Base-by-base conservation (phyloP, 306 rosid species). In the Cucumis hystrix region DNA sequence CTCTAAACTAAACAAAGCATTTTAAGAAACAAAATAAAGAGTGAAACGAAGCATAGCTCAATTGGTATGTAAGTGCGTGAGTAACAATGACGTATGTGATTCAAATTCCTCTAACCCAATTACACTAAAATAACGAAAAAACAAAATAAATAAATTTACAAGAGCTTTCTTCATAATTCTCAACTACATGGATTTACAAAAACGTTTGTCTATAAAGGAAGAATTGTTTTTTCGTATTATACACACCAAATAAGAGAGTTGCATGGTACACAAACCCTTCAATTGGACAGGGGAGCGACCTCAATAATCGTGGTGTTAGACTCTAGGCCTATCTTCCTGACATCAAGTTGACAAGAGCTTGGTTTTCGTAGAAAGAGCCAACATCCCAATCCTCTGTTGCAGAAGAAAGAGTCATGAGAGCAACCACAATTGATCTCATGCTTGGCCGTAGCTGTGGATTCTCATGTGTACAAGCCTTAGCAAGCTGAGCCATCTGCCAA, bases 371-470 rank as follows among this genome's bases (percentile, higher is more conserved):
- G 82, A 91, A 83, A 43, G 93, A 86, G 49, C 91, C 89, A 2
- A 90, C 84, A 67, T 91, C 97, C 98, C 97, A 94, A 63, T 88
- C 87, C 79, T 91, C 96, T 8, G 94, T 87, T 7, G 81, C 18
- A 6, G 97, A 91, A 47, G 91, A 85, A 40, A 94, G 94, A 77
- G 97, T 94, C 96, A 91, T 91, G 15, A 91, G 87, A 41, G 93
- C 96, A 52, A 94, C 97, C 58, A 94, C 97, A 43, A 90, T 80
- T 6, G 93, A 89, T 84, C 97, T 86, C 98, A 91, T 94, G 71
- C 93, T 87, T n/a, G 96, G 97, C 0, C 98, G 92, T 78, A 91
- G 81, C 8, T 84, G 86, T 52, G 96, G 90, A 57, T 90, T 89
- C 60, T 94, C 97, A 41, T 89, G 86, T 14, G 97, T 92, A 70